Base-by-base conservation (phyloP, 169 alveolate genomes). In the Plasmodium vivax region DNA sequence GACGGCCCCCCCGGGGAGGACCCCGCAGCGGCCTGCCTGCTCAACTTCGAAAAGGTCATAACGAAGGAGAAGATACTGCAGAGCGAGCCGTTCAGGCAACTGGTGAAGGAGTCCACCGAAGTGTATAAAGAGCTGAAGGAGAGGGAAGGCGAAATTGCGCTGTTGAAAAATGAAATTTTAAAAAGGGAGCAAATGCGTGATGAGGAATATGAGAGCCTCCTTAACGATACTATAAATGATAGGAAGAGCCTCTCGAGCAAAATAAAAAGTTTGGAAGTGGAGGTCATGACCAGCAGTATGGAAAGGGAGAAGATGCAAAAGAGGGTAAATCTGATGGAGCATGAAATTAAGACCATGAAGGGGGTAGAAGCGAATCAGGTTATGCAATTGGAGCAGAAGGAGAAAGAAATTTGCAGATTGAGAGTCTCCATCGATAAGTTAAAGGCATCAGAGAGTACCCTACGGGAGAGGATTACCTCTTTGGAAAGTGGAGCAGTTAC, bases 31-130 rank as follows among this genome's bases (percentile, higher is more conserved):
- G 36, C 58, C n/a, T 10, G 45, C 2, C 34, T 79, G 4, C 16
- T 79, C 10, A 19, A 54, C 36, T 38, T 88, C 54, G 90, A 88
- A 19, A 79, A 88, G 14, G 34, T 79, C 9, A 79, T 88, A 58
- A 88, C 94, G 72, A 88, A 79, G 72, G 90, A 88, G 16, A 88
- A 88, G 16, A 88, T 88, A 12, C 82, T 88, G 5, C 32, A 80
- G 4, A 88, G 94, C 14, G 90, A 88, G 23, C 94, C 94, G 9
- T 88, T 88, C 47, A 54, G 32, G 51, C 47, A 88, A 38, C 51
- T 88, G 2, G 38, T 88, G 19, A 34, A 54, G 16, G 94, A 88
- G 72, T 41, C 94, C 34, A 80, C 38, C n/a, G 68, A 88, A 10
- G 41, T 88, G 4, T 58, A 79, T 43, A 79, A 58, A n/a, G 45